Percentiles rank a stretch among this genome's conserved stretches.
Evolutionary conservation across 352 stramenopile species (phyloP).

Genomic region (Phytophthora brassicae): DNA sequence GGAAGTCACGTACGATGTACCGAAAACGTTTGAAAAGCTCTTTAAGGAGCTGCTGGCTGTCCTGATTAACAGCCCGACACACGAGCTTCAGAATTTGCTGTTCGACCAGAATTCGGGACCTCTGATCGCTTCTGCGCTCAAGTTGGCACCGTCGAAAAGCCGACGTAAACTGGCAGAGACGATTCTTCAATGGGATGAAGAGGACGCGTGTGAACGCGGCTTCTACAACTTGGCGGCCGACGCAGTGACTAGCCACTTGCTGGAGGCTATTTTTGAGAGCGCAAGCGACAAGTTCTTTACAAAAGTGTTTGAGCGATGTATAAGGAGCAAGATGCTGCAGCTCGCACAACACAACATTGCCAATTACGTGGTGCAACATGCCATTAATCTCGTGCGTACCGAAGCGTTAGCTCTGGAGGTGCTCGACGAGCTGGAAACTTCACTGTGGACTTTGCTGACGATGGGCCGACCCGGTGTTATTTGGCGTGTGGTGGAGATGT

Average conservation of each 20-base stretch:
- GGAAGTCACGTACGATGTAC: conserved; percentile 46
- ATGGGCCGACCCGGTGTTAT: conserved; percentile 72
- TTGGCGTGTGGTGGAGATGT: conserved; percentile 79
- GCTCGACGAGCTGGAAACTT: conserved; percentile 54
- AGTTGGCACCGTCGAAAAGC: conserved; percentile 54
- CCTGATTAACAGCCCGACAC: conserved; percentile 41
- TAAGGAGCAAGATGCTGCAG: conserved; percentile 64
- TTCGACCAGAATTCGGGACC: conserved; percentile 79
- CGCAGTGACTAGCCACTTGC: conserved; percentile 74
- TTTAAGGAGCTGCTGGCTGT: conserved; percentile 59
- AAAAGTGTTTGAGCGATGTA: conserved; percentile 64
- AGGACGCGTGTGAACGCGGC: conserved; percentile 42
- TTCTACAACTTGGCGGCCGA: conserved; percentile 78
- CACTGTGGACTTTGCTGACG: conserved; percentile 73
- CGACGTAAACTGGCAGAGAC: conserved; percentile 53
- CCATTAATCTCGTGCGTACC: conserved; percentile 53
- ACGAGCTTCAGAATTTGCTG: conserved; percentile 62
- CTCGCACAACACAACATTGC: conserved; percentile 73
- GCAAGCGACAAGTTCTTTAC: conserved; percentile 69
- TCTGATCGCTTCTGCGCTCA: conserved; percentile 62
- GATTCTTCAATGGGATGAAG: conserved; percentile 76
- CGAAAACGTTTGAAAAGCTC: conserved; percentile 54
- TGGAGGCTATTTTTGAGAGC: conserved; percentile 65
- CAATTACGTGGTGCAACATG: conserved; percentile 85
- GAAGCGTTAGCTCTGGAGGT: conserved; percentile 50